Evolutionary conservation across 1,284 basidiomycete species (phyloP).

Genomic region (Ganoderma multipileum): DNA sequence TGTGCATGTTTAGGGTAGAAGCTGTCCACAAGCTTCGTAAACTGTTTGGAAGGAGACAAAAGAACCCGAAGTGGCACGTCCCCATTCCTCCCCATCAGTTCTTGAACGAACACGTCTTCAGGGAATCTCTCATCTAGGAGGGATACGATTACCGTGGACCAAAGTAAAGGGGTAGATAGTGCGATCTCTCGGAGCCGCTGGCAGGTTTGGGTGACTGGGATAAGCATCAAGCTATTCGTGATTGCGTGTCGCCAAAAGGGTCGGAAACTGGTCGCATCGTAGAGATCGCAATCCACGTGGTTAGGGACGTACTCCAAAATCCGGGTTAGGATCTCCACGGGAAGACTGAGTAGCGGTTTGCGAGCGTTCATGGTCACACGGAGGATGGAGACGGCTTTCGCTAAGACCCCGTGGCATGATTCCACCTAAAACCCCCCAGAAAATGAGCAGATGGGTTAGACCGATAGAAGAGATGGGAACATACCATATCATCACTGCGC

Average conservation of each 20-base stretch:
- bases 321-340: background rate
- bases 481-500: background rate
- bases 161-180: constrained; percentile 6
- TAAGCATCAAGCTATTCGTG: constrained; percentile 1
- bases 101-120: background rate
- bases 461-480: background rate
- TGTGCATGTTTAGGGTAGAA: background rate
- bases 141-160: constrained; percentile 7
- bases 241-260: background rate
- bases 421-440: background rate
- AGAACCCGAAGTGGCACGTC: constrained; percentile 6
- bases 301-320: constrained; percentile 1
- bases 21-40: constrained; percentile 5
- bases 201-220: constrained; percentile 9
- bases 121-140: background rate
- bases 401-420: background rate
- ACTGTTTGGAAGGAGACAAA: constrained; percentile 1
- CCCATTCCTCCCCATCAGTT: background rate
- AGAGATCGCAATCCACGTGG: background rate
- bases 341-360: constrained; percentile 3
- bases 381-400: background rate
- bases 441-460: background rate
- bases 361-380: constrained; percentile 1
- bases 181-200: constrained; percentile 3
- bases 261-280: background rate